Base-by-base conservation (phyloP, 2,329 filamentous ascomycete species). In the Aspergillus puulaauensis region DNA sequence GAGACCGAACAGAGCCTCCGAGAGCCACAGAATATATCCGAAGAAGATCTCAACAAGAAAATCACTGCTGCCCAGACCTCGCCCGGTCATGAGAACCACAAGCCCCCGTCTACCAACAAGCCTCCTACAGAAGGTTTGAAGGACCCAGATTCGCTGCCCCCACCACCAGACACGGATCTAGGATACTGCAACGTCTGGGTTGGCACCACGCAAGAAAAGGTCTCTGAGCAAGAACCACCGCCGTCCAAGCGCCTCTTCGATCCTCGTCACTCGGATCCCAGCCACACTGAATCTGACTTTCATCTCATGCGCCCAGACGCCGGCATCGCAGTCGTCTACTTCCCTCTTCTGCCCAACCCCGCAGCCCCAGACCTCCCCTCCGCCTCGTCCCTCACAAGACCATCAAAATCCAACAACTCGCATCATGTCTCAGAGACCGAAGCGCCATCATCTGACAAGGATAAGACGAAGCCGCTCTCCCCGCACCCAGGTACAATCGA, bases 121-220 rank as follows among this genome's bases (percentile, higher is more conserved):
- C 35, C 15, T 68, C 77, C 76, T 7, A 78, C 78, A 24, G 49
- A 12, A 70, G n/a, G 54, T 11, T 24, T 78, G 19, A 74, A 80
- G 27, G 73, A 80, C 40, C 74, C 79, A 74, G 79, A 23, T 79
- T 79, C 21, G 48, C 61, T 54, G 44, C 51, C 46, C 23, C 8
- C 33, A 3, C 24, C 48, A 12, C 19, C 63, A 33, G 64, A 67
- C n/a, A 68, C 66, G 6, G 87, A 92, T 37, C 80, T 99, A 0
- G 89, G 90, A 6, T 95, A 93, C 78, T 98, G 95, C 77, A 98
- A 93, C 19, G 85, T 98, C 58, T 99, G 95, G 95, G 89, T 97
- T 7, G 95, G 95, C 35, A 90, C 85, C 0, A 96, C 85, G 3
- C 82, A 91, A 66, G 91, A 96, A 70, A 86, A 87, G 5, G 82